These are phyloP conservation scores for Hypomontagnella submonticulosa DNA, from an alignment of 495 filamentous ascomycete genomes.

Conservation along the genomic window DNA sequence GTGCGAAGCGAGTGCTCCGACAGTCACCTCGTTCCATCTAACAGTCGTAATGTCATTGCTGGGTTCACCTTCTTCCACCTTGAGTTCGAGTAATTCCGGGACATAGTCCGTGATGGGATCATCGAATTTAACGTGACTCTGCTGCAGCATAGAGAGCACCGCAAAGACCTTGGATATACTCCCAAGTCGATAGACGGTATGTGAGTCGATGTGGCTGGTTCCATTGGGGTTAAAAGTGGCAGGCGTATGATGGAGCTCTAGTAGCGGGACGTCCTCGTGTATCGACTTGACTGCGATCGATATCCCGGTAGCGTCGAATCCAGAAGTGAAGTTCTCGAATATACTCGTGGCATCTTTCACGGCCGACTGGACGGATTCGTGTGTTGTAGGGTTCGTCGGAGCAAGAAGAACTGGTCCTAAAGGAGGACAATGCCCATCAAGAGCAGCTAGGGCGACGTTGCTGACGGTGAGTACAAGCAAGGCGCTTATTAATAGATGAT, in stretches of 20 bases:
- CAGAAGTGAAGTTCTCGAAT: constrained; percentile 34
- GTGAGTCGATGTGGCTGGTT: constrained; percentile 49
- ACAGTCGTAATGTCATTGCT: constrained; percentile 44
- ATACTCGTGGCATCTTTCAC: constrained; percentile 14
- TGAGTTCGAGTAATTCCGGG: constrained; percentile 51
- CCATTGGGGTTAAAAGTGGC: constrained; percentile 41
- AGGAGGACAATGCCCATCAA: constrained; percentile 49
- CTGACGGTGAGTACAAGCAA: constrained; percentile 1
- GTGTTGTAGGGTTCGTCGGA: constrained; percentile 37
- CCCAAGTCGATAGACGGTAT: constrained; percentile 63
- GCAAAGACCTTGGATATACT: constrained; percentile 66
- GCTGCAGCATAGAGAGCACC: constrained; percentile 55
- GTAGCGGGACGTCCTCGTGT: constrained; percentile 46
- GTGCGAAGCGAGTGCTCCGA: constrained; percentile 52
- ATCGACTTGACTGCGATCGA: constrained; percentile 53
- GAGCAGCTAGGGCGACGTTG: constrained; percentile 42
- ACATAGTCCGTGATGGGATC: constrained; percentile 59
- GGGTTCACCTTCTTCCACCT: constrained; percentile 38
- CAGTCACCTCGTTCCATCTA: constrained; percentile 54
- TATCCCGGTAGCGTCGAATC: constrained; percentile 46
- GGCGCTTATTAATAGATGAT: not conserved
- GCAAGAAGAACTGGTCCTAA: constrained; percentile 49
- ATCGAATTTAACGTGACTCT: constrained; percentile 53
- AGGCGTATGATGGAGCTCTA: constrained; percentile 52
- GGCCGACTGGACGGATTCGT: constrained; percentile 35